Percentiles rank a stretch among this genome's conserved stretches.
Conservation (phyloP, 345 rosid genomes). For the Triadica sebifera region DNA sequence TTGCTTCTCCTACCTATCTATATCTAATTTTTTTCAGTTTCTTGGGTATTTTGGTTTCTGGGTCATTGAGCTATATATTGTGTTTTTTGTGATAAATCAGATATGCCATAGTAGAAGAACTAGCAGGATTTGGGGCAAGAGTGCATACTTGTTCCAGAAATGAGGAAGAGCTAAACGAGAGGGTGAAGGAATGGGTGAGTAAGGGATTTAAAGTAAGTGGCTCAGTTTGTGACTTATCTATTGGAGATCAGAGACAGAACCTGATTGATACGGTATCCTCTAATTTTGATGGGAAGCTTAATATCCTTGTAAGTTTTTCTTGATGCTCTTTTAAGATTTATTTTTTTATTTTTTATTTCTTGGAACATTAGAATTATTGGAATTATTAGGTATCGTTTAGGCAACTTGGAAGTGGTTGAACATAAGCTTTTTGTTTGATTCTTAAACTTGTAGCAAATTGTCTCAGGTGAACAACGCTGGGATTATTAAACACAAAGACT, state of each 20-base stretch:
- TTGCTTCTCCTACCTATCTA: background rate
- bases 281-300: conserved; percentile 15
- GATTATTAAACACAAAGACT: background rate
- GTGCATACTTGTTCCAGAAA: conserved; percentile 18
- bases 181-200: conserved; percentile 8
- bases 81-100: background rate
- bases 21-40: background rate
- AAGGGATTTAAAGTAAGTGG: conserved; percentile 18
- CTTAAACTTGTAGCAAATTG: too few species aligned
- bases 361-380: too few species aligned
- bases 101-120: conserved; percentile 23
- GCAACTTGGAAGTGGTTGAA: too few species aligned
- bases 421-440: too few species aligned
- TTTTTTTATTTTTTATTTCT: too few species aligned
- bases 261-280: conserved; percentile 13
- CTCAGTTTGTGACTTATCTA: conserved; percentile 14
- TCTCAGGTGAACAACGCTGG: conserved; percentile 41
- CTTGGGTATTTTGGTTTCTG: too few species aligned
- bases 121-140: conserved; percentile 20
- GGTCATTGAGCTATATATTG: too few species aligned
- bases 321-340: too few species aligned
- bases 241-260: conserved; percentile 8
- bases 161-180: conserved; percentile 11
- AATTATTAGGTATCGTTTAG: too few species aligned
- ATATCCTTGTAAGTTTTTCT: conserved; percentile 19